Evolutionary conservation across 768 basidiomycete species (phyloP).

Genomic region (Tulasnella sp.): DNA sequence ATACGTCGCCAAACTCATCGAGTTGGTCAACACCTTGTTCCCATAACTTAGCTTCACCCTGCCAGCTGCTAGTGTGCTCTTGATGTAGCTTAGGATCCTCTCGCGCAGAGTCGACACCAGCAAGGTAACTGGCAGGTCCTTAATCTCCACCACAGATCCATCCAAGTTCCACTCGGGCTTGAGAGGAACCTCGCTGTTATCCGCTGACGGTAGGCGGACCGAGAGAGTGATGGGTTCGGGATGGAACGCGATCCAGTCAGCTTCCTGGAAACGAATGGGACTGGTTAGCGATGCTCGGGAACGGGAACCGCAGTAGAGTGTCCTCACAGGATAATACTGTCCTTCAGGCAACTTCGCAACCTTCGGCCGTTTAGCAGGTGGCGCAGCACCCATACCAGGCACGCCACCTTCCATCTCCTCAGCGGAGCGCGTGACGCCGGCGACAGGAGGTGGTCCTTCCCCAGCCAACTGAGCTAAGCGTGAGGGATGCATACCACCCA

Average conservation of each 20-base stretch:
- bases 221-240: constrained; percentile 81
- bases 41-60: constrained; percentile 67
- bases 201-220: constrained; percentile 60
- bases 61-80: constrained; percentile 68
- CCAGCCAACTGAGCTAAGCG: constrained; percentile 50
- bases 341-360: constrained; percentile 80
- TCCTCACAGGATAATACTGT: constrained; percentile 55
- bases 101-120: constrained; percentile 85
- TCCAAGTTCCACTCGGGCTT: constrained; percentile 93
- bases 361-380: constrained; percentile 78
- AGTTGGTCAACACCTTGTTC: constrained; percentile 81
- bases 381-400: constrained; percentile 37
- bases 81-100: constrained; percentile 67
- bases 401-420: constrained; percentile 65
- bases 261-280: constrained; percentile 19
- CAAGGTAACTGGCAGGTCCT: constrained; percentile 72
- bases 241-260: constrained; percentile 83
- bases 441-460: constrained; percentile 22
- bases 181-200: constrained; percentile 37
- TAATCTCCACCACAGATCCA: constrained; percentile 53
- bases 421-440: constrained; percentile 61
- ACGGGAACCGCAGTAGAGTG: background rate
- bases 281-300: background rate
- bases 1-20: constrained; percentile 69
- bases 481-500: constrained; percentile 52